phyloP scores from a whole-genome alignment of 495 filamentous ascomycete genomes.

The Parathielavia appendiculata region DNA sequence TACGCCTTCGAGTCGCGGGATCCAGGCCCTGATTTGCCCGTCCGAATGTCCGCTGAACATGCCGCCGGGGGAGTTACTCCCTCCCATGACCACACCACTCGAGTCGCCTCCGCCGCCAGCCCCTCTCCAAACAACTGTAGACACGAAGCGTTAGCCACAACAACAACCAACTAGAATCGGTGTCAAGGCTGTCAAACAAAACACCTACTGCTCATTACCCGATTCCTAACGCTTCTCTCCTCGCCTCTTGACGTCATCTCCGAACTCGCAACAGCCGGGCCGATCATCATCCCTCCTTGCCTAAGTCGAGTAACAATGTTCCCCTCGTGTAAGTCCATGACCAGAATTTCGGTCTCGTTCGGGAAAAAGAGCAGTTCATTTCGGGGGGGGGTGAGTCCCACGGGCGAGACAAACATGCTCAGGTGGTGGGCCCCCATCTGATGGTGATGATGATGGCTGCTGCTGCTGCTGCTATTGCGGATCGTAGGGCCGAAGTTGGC shows the following conservation, averaged over 20 bases:
- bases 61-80: slow-evolving; percentile 43
- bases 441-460: too few relatives aligned
- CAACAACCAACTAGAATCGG: too few relatives aligned
- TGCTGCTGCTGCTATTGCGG: slow-evolving; percentile 52
- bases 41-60: slow-evolving; percentile 55
- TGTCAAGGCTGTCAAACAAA: not conserved
- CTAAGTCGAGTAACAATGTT: slow-evolving; percentile 63
- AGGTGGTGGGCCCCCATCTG: too few relatives aligned
- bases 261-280: slow-evolving; percentile 42
- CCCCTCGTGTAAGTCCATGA: slow-evolving; percentile 70
- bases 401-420: slow-evolving; percentile 57
- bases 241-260: slow-evolving; percentile 33
- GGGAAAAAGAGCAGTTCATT: slow-evolving; percentile 67
- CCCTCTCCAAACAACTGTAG: slow-evolving; percentile 60
- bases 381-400: slow-evolving; percentile 42
- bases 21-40: slow-evolving; percentile 55
- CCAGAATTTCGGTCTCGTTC: slow-evolving; percentile 71
- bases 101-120: slow-evolving; percentile 39
- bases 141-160: not conserved
- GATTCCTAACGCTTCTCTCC: slow-evolving; percentile 46
- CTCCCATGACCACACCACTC: slow-evolving; percentile 41
- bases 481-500: slow-evolving; percentile 75
- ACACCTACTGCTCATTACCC: slow-evolving; percentile 51
- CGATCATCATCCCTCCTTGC: slow-evolving; percentile 40
- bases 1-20: slow-evolving; percentile 45